Percentiles rank a stretch among this genome's conserved stretches.
phyloP scores from a whole-genome alignment of 2,329 filamentous ascomycete species.

The Sclerotinia nivalis region DNA sequence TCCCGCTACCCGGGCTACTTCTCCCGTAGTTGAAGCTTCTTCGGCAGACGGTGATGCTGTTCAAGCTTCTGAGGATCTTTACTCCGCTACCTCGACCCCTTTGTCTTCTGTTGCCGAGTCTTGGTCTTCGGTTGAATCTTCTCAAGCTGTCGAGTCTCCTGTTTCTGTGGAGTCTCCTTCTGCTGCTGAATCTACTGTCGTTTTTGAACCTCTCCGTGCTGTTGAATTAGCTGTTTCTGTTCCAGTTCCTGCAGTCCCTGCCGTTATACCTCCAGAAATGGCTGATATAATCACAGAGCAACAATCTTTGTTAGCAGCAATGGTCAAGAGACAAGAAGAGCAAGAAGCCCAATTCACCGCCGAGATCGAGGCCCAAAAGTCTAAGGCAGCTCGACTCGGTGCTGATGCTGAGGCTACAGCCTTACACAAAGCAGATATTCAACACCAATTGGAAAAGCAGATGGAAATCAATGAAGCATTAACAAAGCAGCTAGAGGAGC shows the following conservation, averaged over 20 bases:
- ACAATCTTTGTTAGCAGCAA: no score
- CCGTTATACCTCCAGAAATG: neutral
- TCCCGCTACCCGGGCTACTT: fast-evolving
- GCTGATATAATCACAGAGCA: no score
- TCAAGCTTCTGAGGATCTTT: neutral
- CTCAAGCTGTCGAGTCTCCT: neutral
- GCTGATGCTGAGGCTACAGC: no score
- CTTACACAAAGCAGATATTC: neutral
- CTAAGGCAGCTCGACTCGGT: no score
- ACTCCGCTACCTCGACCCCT: neutral
- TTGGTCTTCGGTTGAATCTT: no score
- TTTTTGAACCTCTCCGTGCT: neutral
- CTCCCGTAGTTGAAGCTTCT: neutral
- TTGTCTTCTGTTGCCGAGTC: neutral
- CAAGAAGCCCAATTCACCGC: no score
- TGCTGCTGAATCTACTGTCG: neutral
- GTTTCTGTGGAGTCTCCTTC: neutral
- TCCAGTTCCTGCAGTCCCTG: neutral
- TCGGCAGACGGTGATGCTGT: neutral
- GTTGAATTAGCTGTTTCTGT: neutral
- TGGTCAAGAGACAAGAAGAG: no score
- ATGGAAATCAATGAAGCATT: neutral
- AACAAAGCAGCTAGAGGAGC: neutral
- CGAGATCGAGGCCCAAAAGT: neutral
- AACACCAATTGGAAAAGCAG: neutral